Conservation (phyloP, 1,139 yeast species). For the Taphrina populina region DNA sequence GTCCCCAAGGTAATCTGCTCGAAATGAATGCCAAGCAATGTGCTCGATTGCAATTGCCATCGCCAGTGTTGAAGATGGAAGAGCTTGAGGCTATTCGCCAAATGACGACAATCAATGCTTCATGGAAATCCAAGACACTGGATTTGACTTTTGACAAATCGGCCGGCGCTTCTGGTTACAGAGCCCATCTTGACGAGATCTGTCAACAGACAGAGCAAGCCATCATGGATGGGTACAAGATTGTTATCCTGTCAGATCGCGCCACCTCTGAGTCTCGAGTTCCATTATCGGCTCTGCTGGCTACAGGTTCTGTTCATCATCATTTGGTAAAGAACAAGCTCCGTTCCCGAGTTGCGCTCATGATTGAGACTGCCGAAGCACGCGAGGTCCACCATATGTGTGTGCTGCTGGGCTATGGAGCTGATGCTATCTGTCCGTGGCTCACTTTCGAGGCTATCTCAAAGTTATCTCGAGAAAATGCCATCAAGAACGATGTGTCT, state of each 20-base stretch:
- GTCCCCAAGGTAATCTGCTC: constrained; percentile 93
- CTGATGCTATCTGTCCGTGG: constrained; percentile 93
- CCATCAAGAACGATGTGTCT: constrained; percentile 58
- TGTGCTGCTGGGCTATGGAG: constrained; percentile 94
- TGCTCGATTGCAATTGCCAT: constrained; percentile 74
- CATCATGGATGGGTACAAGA: constrained; percentile 69
- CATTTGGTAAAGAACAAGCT: constrained; percentile 93
- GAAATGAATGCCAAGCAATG: constrained; percentile 93
- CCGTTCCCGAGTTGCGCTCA: constrained; percentile 89
- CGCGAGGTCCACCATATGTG: constrained; percentile 96
- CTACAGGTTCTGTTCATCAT: constrained; percentile 97
- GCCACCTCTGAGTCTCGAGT: constrained; percentile 61
- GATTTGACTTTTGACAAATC: constrained; percentile 86
- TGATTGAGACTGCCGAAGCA: constrained; percentile 94
- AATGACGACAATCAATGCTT: constrained; percentile 72
- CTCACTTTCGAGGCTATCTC: constrained; percentile 84
- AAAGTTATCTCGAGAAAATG: constrained; percentile 78
- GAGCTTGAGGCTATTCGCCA: constrained; percentile 73
- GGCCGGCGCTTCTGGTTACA: constrained; percentile 84
- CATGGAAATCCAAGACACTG: constrained; percentile 77
- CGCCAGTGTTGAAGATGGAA: constrained; percentile 74
- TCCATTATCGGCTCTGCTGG: constrained; percentile 83
- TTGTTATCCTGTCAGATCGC: constrained; percentile 75
- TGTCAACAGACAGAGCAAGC: constrained; percentile 87
- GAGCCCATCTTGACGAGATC: constrained; percentile 77